Evolutionary conservation across 768 basidiomycete genomes (phyloP).

Genomic region (Phanerochaete carnosa): DNA sequence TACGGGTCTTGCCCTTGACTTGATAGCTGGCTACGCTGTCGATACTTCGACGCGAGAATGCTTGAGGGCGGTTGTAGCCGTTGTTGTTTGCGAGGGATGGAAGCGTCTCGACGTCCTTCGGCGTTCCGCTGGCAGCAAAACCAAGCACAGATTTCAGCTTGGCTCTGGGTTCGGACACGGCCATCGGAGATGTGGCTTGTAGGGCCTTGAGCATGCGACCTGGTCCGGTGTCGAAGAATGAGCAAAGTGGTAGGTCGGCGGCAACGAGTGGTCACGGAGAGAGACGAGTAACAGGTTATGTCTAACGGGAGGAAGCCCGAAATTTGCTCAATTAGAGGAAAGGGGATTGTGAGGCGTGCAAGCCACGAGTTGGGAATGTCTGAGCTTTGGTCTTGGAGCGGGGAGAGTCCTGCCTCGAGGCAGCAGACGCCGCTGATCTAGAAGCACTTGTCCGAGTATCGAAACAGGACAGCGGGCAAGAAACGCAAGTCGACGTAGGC

Average conservation of each 20-base stretch:
- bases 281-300: constrained; percentile 15
- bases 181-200: constrained; percentile 25
- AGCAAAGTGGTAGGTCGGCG: constrained; percentile 20
- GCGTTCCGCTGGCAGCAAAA: constrained; percentile 29
- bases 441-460: not conserved
- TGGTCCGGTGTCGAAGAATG: constrained; percentile 7
- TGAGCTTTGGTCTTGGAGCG: constrained; percentile 5
- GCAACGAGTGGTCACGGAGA: constrained; percentile 17
- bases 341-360: constrained; percentile 30
- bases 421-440: constrained; percentile 12
- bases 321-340: constrained; percentile 22
- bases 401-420: constrained; percentile 16
- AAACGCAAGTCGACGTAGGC: not conserved
- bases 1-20: constrained; percentile 29
- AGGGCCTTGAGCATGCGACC: constrained; percentile 44
- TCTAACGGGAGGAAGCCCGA: constrained; percentile 16
- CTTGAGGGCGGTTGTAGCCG: not conserved
- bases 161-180: constrained; percentile 31
- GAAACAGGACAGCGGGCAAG: not conserved
- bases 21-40: constrained; percentile 40
- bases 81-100: constrained; percentile 22
- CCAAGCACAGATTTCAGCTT: constrained; percentile 49
- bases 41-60: constrained; percentile 39
- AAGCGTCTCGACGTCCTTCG: constrained; percentile 29
- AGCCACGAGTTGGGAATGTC: constrained; percentile 33